Evolutionary conservation across 768 basidiomycete species (phyloP), one percentile per base, ranked within the genome.

Genomic region (Suillus americanus): DNA sequence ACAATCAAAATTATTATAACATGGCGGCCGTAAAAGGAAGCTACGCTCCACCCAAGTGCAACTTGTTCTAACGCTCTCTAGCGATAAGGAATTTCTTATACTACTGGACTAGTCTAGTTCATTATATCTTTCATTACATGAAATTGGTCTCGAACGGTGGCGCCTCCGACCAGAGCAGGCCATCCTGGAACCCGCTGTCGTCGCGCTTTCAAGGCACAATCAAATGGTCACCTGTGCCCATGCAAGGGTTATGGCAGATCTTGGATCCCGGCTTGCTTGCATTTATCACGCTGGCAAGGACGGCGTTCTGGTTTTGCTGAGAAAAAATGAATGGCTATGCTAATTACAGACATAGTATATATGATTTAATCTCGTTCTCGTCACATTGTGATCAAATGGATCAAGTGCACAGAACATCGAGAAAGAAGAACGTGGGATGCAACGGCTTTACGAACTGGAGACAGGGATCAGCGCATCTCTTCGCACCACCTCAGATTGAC

Each of bases 21-120:
- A 50, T 8, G 48, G n/a, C 14, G 8, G 18, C 63, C 50, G 20
- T 43, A 65, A 60, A 59, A 55, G 60, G 65, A 56, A 66, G 13
- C 3, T 25, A 41, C 35, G 23, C 7, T 59, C n/a, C 51, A 30
- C 16, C 20, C 20, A 30, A 9, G 28, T 53, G 28, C 18, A 18
- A 53, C 48, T 8, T 45, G 20, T 41, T 41, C 20, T 43, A 20
- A 43, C 20, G 41, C 41, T 13, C 12, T 38, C 35, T 35, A 35
- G 9, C 35, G 35, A 35, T 35, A 35, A 35, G 45, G n/a, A 10
- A n/a, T 9, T 41, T 41, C 40, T 41, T 41, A 41, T 41, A 41
- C 16, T 7, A 40, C 12, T 14, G 13, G 38, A 13, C 38, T 40
- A 40, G 13, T 38, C 37, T 37, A 12, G 37, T 4, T 2, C 1